Conservation (phyloP, 805 yeast species). For the Teunomyces barrocoloradensis region DNA sequence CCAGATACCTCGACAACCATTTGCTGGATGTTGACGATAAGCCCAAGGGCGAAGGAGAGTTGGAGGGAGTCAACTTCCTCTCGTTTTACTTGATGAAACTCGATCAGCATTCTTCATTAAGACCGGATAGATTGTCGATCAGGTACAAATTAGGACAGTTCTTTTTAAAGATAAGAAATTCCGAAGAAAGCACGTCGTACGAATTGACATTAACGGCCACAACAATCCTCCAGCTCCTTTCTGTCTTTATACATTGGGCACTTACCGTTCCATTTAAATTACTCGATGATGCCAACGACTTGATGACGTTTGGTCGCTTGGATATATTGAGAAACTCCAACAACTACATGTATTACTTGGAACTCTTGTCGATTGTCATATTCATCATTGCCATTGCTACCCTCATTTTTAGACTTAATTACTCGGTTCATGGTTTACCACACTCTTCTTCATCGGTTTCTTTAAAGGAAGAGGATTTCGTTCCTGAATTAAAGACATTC, state of each 20-base stretch:
- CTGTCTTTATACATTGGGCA: slow-evolving; percentile 19
- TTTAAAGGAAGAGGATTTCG: slow-evolving; percentile 6
- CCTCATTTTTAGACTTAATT: slow-evolving; percentile 32
- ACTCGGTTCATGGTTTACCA: slow-evolving; percentile 8
- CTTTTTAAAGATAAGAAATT: slow-evolving; percentile 33
- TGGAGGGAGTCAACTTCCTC: slow-evolving; percentile 18
- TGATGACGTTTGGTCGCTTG: slow-evolving; percentile 7
- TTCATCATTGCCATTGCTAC: slow-evolving; percentile 52
- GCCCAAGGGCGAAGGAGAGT: slow-evolving; percentile 19
- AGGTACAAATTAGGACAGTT: slow-evolving; percentile 32
- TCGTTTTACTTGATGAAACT: slow-evolving; percentile 22
- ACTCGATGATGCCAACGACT: slow-evolving; percentile 8
- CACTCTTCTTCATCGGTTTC: not conserved
- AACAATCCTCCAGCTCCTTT: slow-evolving; percentile 13
- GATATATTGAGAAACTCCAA: slow-evolving; percentile 26
- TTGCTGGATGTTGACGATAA: slow-evolving; percentile 3
- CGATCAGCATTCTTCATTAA: slow-evolving; percentile 7
- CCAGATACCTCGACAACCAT: slow-evolving; percentile 38
- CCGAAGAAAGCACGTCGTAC: slow-evolving; percentile 28
- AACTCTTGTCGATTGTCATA: slow-evolving; percentile 49
- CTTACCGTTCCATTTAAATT: slow-evolving; percentile 18
- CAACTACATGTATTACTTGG: slow-evolving; percentile 53
- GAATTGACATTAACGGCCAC: slow-evolving; percentile 19
- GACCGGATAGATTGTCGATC: slow-evolving; percentile 18
- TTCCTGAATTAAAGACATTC: slow-evolving; percentile 18